Conservation (phyloP, 2,329 filamentous ascomycete species). For the Ophiobolus disseminans region DNA sequence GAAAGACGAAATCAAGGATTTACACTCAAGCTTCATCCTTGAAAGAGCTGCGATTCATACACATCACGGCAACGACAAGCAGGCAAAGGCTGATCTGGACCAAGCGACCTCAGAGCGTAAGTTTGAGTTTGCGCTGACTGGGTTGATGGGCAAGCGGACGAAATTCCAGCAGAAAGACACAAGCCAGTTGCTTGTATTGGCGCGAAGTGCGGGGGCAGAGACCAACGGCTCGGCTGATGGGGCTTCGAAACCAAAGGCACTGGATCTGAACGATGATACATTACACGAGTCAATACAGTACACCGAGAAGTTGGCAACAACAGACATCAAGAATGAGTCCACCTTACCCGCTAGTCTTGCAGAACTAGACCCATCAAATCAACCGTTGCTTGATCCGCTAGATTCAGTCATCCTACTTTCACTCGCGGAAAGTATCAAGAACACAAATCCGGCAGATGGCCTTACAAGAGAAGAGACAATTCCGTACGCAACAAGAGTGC, state of each 20-base stretch:
- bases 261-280: constrained; percentile 91
- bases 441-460: constrained; percentile 82
- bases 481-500: constrained; percentile 86
- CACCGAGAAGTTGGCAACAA: constrained; percentile 59
- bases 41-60: constrained; percentile 86
- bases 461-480: constrained; percentile 92
- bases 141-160: constrained; percentile 84
- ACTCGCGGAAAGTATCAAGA: constrained; percentile 84
- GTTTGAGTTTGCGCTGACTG: constrained; percentile 83
- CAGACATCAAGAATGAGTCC: constrained; percentile 54
- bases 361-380: constrained; percentile 74
- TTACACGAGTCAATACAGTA: constrained; percentile 88
- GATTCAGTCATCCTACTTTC: constrained; percentile 88
- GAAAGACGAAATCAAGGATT: constrained; percentile 28
- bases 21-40: constrained; percentile 71
- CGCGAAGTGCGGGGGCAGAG: constrained; percentile 67
- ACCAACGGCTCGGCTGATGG: constrained; percentile 20
- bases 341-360: constrained; percentile 67
- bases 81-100: constrained; percentile 74
- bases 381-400: constrained; percentile 80
- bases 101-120: constrained; percentile 70
- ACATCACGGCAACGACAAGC: constrained; percentile 79
- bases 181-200: constrained; percentile 90
- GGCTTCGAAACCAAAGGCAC: constrained; percentile 65
- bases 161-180: constrained; percentile 79